phyloP scores from a whole-genome alignment of 352 stramenopile species.

The Pythium dissotocum region DNA sequence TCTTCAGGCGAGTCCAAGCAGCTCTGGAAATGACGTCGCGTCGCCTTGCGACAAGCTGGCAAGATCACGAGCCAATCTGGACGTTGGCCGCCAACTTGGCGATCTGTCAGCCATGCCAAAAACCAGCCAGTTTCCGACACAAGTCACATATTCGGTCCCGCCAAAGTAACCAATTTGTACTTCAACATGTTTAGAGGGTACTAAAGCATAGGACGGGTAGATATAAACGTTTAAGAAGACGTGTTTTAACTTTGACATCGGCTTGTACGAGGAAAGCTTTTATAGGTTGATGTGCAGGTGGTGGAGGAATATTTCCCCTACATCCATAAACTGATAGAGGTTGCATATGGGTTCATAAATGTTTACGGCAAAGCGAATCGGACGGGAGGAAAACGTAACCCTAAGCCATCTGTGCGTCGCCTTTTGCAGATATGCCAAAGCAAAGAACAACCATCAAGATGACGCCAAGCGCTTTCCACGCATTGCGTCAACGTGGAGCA shows the following conservation, averaged over 20 bases:
- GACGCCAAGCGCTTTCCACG: slow-evolving; percentile 3
- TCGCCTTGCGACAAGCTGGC: background rate
- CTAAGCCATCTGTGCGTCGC: slow-evolving; percentile 5
- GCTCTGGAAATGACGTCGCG: background rate
- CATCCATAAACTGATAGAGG: background rate
- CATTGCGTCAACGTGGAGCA: slow-evolving; percentile 22
- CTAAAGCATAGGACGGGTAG: no score
- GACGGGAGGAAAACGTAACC: slow-evolving; percentile 1
- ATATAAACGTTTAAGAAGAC: no score
- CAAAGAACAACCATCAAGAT: slow-evolving; percentile 6
- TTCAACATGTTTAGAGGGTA: no score
- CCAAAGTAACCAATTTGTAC: no score
- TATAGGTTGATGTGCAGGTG: no score
- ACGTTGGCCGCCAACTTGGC: background rate
- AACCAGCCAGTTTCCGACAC: background rate
- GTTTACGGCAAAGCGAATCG: background rate
- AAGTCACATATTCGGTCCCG: no score
- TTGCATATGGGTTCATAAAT: background rate
- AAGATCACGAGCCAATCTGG: background rate
- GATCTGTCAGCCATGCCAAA: background rate
- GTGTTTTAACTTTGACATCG: no score
- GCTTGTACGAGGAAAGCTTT: no score
- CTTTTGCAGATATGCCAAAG: background rate
- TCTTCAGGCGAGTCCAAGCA: background rate
- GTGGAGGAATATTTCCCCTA: no score